Base-by-base conservation (phyloP, 768 basidiomycete genomes). In the Pholiota conissans region DNA sequence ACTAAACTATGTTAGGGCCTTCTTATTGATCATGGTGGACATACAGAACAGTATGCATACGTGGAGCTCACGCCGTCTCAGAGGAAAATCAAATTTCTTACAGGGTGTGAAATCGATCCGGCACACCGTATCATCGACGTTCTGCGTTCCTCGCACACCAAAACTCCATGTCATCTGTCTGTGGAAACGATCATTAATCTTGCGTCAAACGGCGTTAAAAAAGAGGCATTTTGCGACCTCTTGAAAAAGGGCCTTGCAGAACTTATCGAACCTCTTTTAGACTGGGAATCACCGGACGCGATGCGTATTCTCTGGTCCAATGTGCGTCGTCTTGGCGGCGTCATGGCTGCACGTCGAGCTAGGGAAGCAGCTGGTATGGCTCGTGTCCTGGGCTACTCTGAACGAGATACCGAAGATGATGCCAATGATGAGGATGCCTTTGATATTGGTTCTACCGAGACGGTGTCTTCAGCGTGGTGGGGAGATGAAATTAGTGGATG, bases 401-500 rank as follows among this genome's bases (percentile, higher is more conserved):
- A 79, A 14, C 63, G 68, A 9, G 78, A 78, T 5, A 63, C 64
- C 9, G 74, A 76, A 8, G 73, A 71, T 8, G 73, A 72, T 5
- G 27, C 65, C 0, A 72, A 74, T 6, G 77, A 80, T 32, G 76
- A 75, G 55, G 77, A 77, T 37, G 63, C 62, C 1, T 58, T 62
- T 30, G 61, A 69, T 16, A 61, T 70, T 7, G 61, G 61, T 18
- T 63, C 42, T 11, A 24, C 65, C 1, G 65, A 65, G 2, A 74
- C 79, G 39, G 69, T 71, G 2, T 87, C 86, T n/a, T 71, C 74
- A 18, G 84, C 87, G 1, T 89, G 87, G 86, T 89, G 86, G 85
- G 74, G 72, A n/a, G 87, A 90, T 58, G 77, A 83, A 22, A 71
- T 83, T 28, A 85, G 85, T 49, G 87, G 82, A 3, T 78, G 76